Conservation (phyloP, 768 basidiomycete species). For the Trametes sanguinea region DNA sequence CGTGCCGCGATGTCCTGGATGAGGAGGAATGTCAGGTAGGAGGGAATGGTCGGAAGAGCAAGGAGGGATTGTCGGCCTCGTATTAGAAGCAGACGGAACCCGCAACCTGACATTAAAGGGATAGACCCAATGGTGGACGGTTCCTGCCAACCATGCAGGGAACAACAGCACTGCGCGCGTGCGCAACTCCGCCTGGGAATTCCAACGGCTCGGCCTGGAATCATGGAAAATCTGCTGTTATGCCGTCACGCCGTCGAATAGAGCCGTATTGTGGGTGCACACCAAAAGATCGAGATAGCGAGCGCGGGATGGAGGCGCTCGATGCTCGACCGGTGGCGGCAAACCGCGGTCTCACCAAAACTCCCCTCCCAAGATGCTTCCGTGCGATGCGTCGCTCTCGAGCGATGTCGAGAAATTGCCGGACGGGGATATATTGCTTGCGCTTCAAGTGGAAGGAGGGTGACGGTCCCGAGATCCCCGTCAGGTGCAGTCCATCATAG, state of each 20-base stretch:
- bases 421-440: constrained; percentile 19
- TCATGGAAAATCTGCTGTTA: background rate
- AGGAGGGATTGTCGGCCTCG: background rate
- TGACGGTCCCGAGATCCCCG: constrained; percentile 17
- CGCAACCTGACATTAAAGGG: constrained; percentile 14
- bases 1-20: constrained; percentile 3
- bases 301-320: constrained; percentile 1
- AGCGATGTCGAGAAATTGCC: constrained; percentile 4
- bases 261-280: constrained; percentile 15
- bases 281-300: constrained; percentile 11
- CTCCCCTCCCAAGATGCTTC: constrained; percentile 6
- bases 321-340: background rate
- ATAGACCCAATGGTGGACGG: constrained; percentile 12
- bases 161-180: constrained; percentile 9
- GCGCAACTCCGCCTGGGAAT: constrained; percentile 2
- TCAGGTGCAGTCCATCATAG: background rate
- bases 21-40: constrained; percentile 4
- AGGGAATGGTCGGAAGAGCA: constrained; percentile 13
- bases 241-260: constrained; percentile 8
- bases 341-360: constrained; percentile 15
- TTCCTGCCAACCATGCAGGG: constrained; percentile 20
- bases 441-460: constrained; percentile 7
- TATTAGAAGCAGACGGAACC: constrained; percentile 16
- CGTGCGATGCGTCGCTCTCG: constrained; percentile 13
- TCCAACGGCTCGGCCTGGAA: constrained; percentile 8